Conservation (phyloP, 371 early-diverging fungal species). For the Lichtheimia hyalospora region DNA sequence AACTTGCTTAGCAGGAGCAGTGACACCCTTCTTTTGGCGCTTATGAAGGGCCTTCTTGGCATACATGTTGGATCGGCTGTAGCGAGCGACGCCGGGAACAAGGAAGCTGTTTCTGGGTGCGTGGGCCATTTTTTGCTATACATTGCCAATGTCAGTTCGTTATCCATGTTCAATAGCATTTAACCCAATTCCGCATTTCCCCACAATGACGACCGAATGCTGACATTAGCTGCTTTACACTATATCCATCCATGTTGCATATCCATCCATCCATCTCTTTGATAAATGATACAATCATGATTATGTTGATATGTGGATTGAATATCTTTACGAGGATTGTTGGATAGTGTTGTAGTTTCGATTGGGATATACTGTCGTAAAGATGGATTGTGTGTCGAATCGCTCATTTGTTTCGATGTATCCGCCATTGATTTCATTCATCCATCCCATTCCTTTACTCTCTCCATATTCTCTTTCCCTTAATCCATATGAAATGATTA, state of each 20-base stretch:
- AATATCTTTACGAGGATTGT: background rate
- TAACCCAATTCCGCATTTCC: background rate
- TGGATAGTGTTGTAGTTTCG: background rate
- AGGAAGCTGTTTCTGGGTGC: constrained; percentile 77
- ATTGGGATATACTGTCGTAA: background rate
- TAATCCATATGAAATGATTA: background rate
- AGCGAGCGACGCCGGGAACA: constrained; percentile 81
- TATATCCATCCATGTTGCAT: background rate
- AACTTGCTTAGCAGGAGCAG: constrained; percentile 44
- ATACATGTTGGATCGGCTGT: constrained; percentile 74
- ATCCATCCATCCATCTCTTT: constrained; percentile 5
- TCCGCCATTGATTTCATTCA: background rate
- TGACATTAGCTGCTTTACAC: too few relatives aligned
- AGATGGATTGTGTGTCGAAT: background rate
- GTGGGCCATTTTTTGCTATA: constrained; percentile 12
- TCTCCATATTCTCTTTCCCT: background rate
- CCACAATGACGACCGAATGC: background rate
- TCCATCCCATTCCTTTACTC: background rate
- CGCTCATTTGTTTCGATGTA: background rate
- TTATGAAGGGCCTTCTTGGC: constrained; percentile 86
- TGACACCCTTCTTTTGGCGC: constrained; percentile 62
- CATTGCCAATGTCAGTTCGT: background rate
- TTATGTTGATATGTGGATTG: background rate
- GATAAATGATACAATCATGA: background rate
- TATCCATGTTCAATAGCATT: background rate